These are phyloP conservation scores for Panaeolus papilionaceus DNA, from an alignment of 768 basidiomycete species.

Conservation along the genomic window DNA sequence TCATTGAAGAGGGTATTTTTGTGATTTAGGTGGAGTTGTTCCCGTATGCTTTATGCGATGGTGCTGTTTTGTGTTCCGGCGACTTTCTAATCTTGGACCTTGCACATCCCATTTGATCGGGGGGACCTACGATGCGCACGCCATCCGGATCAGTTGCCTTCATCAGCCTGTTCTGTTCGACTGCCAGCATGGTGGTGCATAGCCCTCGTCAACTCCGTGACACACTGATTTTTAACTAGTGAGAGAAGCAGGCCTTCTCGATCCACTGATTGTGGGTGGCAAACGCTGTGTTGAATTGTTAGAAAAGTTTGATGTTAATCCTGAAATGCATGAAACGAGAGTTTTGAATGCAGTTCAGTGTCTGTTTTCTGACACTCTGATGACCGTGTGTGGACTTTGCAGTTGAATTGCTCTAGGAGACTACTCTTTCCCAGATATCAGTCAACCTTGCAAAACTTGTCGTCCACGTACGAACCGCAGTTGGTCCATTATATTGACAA, in stretches of 20 bases:
- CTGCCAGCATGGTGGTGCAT: conserved; percentile 3
- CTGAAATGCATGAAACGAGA: background rate
- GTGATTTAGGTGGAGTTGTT: background rate
- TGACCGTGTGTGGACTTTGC: background rate
- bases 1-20: background rate
- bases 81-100: background rate
- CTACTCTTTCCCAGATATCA: background rate
- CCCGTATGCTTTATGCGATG: background rate
- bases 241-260: background rate
- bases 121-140: background rate
- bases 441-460: background rate
- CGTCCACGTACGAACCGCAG: background rate
- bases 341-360: background rate
- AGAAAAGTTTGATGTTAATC: background rate
- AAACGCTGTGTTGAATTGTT: background rate
- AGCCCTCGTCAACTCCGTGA: background rate
- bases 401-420: too few relatives aligned
- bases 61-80: background rate
- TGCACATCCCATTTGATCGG: background rate
- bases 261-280: background rate
- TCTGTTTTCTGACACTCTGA: background rate
- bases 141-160: background rate
- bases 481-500: background rate
- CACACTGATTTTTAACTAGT: background rate
- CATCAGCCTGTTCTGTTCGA: background rate